Evolutionary conservation across 2,329 filamentous ascomycete species (phyloP), one percentile per base, ranked within the genome.

Genomic region (Fonsecaea multimorphosa): DNA sequence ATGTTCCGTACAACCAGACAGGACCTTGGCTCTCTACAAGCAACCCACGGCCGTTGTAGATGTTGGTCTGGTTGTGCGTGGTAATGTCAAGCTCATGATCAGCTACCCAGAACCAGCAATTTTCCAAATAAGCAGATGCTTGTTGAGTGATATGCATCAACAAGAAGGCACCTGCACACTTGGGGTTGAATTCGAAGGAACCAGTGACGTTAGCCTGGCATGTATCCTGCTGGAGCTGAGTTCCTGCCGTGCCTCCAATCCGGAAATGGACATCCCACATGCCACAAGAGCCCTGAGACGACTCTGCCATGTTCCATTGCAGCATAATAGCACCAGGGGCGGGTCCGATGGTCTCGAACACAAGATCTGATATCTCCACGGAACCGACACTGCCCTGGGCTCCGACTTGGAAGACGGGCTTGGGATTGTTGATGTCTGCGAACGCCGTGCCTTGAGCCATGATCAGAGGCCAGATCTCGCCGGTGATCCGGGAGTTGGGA

Each of bases 201-300:
- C 82, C 79, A 58, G 84, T 82, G 49, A 91, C 90, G 68, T 89
- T 91, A 84, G 96, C 96, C 76, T 86, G 78, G 81, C 93, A 97
- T 62, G 84, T 88, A 77, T 91, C 85, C 19, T 89, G 90, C 79
- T 96, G 91, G 16, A 98, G 85, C 70, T 91, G 80, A 31, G 93
- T 96, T 66, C 94, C 94, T 3, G 91, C 89, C 61, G 89, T 89
- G 51, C 95, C 95, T 73, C 93, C 94, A 72, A 99, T 87, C 74
- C 95, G 92, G 80, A 95, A 90, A 82, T 99, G 95, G n/a, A 93
- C 89, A 74, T 99, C 95, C 91, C 93, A 99, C 79, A 97, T 88
- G 68, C 88, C 94, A 22, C 88, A 89, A 1, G 87, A 86, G 54
- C 92, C 92, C 27, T 75, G 62, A 78, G 83, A 71, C 2, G 84